Evolutionary conservation across 2,329 filamentous ascomycete genomes (phyloP), one percentile per base, ranked within the genome.

Genomic region (Cyphellophora europaea): DNA sequence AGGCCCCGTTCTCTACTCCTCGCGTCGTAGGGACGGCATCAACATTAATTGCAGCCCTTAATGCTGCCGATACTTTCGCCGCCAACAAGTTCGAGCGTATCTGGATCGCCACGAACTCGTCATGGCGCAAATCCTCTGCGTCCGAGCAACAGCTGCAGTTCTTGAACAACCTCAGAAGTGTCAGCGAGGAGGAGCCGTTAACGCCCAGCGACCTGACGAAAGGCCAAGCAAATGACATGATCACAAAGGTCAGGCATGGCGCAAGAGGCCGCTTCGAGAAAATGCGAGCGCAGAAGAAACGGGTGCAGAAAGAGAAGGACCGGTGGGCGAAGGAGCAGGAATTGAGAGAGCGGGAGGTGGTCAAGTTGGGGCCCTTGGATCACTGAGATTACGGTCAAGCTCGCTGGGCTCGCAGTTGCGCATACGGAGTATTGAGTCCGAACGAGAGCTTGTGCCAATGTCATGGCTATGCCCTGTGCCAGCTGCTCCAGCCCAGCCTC

Each of bases 161-260:
- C 36, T 45, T 69, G 23, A 67, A 67, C 39, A 57, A 57, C 21
- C 30, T 53, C n/a, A 51, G 58, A 15, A 47, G 48, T 5, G 41
- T 45, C 11, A 72, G 73, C 2, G 30, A 32, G 2, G 37, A 34
- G n/a, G 36, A 42, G 10, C 43, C 37, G 10, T 25, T 93, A 33
- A 68, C 62, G 2, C 48, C 59, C 0, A 59, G 62, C 0, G 69
- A 77, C 17, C 50, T 93, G 38, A 87, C 73, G 11, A 91, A 88
- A 52, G 89, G 89, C 5, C 77, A 76, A 53, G 88, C 87, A 4
- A 72, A 72, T 4, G 88, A 95, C 54, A 88, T 93, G 81, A 93
- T 96, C 45, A 93, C 85, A 5, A 93, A 93, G 58, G 54, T 94
- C 42, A 89, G 81, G 56, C 82, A 91, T 53, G 89, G 89, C 1